phyloP scores from a whole-genome alignment of 2,329 filamentous ascomycete species.

The Pseudogymnoascus sp. region DNA sequence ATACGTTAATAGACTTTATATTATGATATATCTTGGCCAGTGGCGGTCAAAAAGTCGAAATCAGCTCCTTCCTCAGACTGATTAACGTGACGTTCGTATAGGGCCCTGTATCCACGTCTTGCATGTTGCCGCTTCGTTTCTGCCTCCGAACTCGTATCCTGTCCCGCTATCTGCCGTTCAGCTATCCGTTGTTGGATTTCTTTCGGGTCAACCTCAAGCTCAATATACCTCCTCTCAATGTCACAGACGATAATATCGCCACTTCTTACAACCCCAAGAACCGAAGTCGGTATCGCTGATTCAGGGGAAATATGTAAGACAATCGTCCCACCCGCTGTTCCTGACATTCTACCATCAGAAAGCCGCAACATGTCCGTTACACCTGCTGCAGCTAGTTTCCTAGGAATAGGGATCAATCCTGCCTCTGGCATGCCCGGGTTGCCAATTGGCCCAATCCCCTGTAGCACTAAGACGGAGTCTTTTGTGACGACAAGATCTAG shows the following conservation, averaged over 20 bases:
- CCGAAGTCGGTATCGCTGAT: conserved; percentile 37
- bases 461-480: conserved; percentile 39
- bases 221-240: conserved; percentile 33
- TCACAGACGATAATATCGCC: conserved; percentile 41
- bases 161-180: conserved; percentile 21
- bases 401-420: conserved; percentile 41
- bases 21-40: conserved; percentile 27
- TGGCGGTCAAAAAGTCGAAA: conserved; percentile 52
- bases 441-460: conserved; percentile 41
- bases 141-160: conserved; percentile 10
- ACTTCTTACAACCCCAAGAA: conserved; percentile 39
- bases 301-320: conserved; percentile 47
- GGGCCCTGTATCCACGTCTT: conserved; percentile 48
- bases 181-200: conserved; percentile 16
- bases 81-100: conserved; percentile 52
- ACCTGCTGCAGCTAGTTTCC: conserved; percentile 38
- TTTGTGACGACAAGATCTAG: conserved; percentile 35
- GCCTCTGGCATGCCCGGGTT: conserved; percentile 47
- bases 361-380: conserved; percentile 46
- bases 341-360: conserved; percentile 47
- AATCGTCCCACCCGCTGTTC: conserved; percentile 47
- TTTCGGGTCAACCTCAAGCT: conserved; percentile 27
- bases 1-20: conserved; percentile 30
- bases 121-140: conserved; percentile 21
- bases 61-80: conserved; percentile 52